Conservation (phyloP, 208 protist genomes). For the Balamuthia mandrillaris region DNA sequence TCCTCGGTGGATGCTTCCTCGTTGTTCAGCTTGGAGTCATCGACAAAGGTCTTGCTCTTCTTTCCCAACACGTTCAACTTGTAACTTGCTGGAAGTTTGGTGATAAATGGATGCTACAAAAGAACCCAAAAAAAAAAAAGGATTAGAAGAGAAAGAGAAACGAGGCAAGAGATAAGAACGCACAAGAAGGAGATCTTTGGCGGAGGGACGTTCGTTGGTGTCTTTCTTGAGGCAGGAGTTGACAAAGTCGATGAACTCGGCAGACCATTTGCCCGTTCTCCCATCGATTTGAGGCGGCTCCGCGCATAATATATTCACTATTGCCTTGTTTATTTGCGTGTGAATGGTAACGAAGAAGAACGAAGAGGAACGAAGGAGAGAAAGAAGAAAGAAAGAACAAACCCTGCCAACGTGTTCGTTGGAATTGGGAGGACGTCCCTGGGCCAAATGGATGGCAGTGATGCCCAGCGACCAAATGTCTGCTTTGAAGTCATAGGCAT, state of each 20-base stretch:
- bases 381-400: no score
- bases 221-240: slow-evolving; percentile 69
- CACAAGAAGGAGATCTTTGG: slow-evolving; percentile 65
- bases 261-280: slow-evolving; percentile 59
- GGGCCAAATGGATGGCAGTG: slow-evolving; percentile 34
- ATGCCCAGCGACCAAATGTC: slow-evolving; percentile 33
- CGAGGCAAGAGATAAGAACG: background rate
- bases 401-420: slow-evolving; percentile 13
- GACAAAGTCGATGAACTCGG: slow-evolving; percentile 77
- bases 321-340: no score
- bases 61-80: no score
- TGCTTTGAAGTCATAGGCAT: background rate
- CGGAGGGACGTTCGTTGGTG: slow-evolving; percentile 61
- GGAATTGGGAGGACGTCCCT: slow-evolving; percentile 10
- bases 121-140: no score
- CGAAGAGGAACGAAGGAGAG: no score
- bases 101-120: no score
- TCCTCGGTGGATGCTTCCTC: no score
- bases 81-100: no score
- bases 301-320: slow-evolving; percentile 66
- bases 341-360: no score
- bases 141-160: no score
- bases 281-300: slow-evolving; percentile 47
- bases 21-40: no score
- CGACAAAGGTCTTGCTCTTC: no score